Conservation (phyloP, 2,329 filamentous ascomycete genomes). For the Xylariales sp. region DNA sequence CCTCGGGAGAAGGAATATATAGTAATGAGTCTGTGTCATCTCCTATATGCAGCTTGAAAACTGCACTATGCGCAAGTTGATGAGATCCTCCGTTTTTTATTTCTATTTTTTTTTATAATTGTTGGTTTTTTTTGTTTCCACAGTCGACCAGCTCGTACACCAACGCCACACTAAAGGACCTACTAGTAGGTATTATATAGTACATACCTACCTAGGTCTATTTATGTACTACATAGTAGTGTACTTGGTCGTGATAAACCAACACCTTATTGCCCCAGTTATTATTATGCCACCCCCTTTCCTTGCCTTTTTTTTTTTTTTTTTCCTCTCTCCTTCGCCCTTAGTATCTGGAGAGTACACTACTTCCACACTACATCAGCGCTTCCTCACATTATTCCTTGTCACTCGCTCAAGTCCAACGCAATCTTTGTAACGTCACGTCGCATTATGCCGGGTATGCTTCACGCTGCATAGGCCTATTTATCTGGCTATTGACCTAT, state of each 20-base stretch:
- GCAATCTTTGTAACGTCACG: conserved; percentile 35
- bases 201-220: not conserved
- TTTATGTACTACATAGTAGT: not conserved
- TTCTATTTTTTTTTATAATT: too few relatives aligned
- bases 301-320: not conserved
- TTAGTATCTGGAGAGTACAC: not conserved
- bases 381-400: conserved; percentile 23
- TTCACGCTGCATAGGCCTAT: conserved; percentile 29
- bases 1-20: too few relatives aligned
- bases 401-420: conserved; percentile 21
- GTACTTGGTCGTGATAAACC: not conserved
- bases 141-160: not conserved
- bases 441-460: conserved; percentile 35
- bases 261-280: conserved; percentile 9
- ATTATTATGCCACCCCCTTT: not conserved
- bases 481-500: conserved; percentile 23
- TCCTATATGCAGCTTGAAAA: too few relatives aligned
- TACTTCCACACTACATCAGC: conserved; percentile 7
- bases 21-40: too few relatives aligned
- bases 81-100: too few relatives aligned
- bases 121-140: too few relatives aligned
- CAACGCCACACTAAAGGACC: conserved; percentile 17
- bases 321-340: not conserved
- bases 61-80: too few relatives aligned
- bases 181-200: not conserved